phyloP scores from a whole-genome alignment of 768 basidiomycete species.

The Pulveroboletus ravenelii region DNA sequence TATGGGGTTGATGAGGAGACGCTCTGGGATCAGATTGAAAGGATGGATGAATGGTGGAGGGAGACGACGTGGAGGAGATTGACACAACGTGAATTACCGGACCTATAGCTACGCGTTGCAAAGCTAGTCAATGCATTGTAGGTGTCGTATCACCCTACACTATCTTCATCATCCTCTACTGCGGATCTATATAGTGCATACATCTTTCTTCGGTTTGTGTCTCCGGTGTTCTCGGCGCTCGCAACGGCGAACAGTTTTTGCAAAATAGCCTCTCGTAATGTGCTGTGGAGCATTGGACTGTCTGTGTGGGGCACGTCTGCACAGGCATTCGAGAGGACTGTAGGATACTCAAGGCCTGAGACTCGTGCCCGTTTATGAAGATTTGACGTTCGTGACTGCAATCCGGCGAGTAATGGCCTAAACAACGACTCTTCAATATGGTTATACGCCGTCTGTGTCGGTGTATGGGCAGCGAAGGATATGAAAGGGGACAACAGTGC shows the following conservation, averaged over 20 bases:
- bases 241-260: slow-evolving; percentile 68
- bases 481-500: slow-evolving; percentile 68
- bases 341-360: slow-evolving; percentile 34
- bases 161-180: slow-evolving; percentile 43
- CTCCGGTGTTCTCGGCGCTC: slow-evolving; percentile 66
- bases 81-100: slow-evolving; percentile 82
- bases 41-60: slow-evolving; percentile 90
- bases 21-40: slow-evolving; percentile 76
- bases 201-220: slow-evolving; percentile 76
- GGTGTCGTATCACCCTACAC: slow-evolving; percentile 15
- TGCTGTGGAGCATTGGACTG: slow-evolving; percentile 30
- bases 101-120: slow-evolving; percentile 33
- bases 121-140: neutral
- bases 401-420: slow-evolving; percentile 59
- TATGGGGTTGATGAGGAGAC: slow-evolving; percentile 84
- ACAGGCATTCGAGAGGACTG: slow-evolving; percentile 51
- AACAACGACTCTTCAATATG: slow-evolving; percentile 68
- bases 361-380: slow-evolving; percentile 44
- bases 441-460: slow-evolving; percentile 59
- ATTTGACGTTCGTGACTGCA: slow-evolving; percentile 39
- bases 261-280: slow-evolving; percentile 54
- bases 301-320: slow-evolving; percentile 38
- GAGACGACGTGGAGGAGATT: slow-evolving; percentile 85
- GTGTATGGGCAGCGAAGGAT: slow-evolving; percentile 62
- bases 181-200: slow-evolving; percentile 75